Conservation (phyloP, 495 filamentous ascomycete species). For the Neurospora tetraspora region DNA sequence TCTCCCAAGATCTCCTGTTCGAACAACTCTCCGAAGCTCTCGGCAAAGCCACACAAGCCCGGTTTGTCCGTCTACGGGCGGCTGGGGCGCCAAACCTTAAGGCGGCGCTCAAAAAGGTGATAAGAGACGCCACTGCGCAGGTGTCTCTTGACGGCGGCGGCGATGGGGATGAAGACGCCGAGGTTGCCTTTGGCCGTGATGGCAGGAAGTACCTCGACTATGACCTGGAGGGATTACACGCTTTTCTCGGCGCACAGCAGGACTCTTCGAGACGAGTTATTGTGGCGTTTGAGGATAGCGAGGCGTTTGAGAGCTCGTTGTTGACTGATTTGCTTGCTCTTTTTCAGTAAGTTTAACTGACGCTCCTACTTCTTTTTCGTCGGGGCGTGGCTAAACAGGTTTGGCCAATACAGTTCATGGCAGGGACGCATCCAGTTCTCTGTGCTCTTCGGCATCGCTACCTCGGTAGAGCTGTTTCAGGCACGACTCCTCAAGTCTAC, state of each 20-base stretch:
- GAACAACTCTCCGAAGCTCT: conserved; percentile 52
- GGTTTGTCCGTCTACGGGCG: conserved; percentile 63
- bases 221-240: conserved; percentile 73
- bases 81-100: conserved; percentile 77
- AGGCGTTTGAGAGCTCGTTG: conserved; percentile 77
- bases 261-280: conserved; percentile 52
- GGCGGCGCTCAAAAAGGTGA: conserved; percentile 70
- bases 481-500: conserved; percentile 68
- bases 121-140: conserved; percentile 40
- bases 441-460: conserved; percentile 79
- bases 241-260: conserved; percentile 44
- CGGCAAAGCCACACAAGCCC: conserved; percentile 35
- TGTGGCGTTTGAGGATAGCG: conserved; percentile 79
- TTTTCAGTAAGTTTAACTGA: conserved; percentile 49
- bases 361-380: background rate
- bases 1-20: conserved; percentile 65
- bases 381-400: conserved; percentile 4
- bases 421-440: conserved; percentile 82
- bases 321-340: conserved; percentile 69
- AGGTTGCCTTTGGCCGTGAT: conserved; percentile 39
- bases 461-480: conserved; percentile 82
- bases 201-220: conserved; percentile 75
- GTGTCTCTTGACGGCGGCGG: conserved; percentile 10
- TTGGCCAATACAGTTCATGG: conserved; percentile 54
- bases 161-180: conserved; percentile 41